phyloP scores from a whole-genome alignment of 768 basidiomycete genomes.

The Leccinellum rugosiceps region DNA sequence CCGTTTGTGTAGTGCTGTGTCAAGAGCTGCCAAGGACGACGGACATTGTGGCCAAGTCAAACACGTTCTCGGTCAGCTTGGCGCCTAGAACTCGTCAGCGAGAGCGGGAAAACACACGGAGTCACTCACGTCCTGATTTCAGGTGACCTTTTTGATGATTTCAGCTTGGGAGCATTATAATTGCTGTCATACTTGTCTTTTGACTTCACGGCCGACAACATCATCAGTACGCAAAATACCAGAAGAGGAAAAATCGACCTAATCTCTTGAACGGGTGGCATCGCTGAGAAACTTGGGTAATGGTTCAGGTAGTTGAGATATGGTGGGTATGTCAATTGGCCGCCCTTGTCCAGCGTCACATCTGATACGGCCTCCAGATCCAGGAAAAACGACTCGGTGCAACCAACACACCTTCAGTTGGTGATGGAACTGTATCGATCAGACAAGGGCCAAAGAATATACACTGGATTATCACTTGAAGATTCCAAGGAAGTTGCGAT shows the following conservation, averaged over 20 bases:
- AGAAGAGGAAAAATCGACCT: background rate
- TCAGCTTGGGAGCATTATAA: background rate
- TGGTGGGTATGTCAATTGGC: slow-evolving; percentile 2
- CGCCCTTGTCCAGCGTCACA: background rate
- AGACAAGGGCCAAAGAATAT: background rate
- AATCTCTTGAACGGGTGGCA: background rate
- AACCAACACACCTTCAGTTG: background rate
- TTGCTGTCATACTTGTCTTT: slow-evolving; percentile 1
- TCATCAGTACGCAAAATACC: background rate
- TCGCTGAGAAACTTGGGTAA: slow-evolving; percentile 5
- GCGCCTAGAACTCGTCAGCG: background rate
- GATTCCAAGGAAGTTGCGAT: background rate
- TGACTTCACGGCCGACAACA: background rate
- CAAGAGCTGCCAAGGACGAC: slow-evolving; percentile 3
- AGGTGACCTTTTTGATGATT: background rate
- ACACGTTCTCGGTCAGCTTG: background rate
- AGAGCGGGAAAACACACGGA: background rate
- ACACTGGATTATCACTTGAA: background rate
- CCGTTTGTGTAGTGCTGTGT: background rate
- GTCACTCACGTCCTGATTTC: slow-evolving; percentile 9
- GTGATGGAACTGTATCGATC: slow-evolving; percentile 1
- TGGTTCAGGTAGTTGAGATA: background rate
- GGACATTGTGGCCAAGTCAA: background rate
- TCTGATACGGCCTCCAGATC: slow-evolving; percentile 11
- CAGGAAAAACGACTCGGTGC: slow-evolving; percentile 13